Percentiles rank a stretch among this genome's conserved stretches.
Evolutionary conservation across 2,329 filamentous ascomycete species (phyloP).

Genomic region (Xylariaceae sp.): DNA sequence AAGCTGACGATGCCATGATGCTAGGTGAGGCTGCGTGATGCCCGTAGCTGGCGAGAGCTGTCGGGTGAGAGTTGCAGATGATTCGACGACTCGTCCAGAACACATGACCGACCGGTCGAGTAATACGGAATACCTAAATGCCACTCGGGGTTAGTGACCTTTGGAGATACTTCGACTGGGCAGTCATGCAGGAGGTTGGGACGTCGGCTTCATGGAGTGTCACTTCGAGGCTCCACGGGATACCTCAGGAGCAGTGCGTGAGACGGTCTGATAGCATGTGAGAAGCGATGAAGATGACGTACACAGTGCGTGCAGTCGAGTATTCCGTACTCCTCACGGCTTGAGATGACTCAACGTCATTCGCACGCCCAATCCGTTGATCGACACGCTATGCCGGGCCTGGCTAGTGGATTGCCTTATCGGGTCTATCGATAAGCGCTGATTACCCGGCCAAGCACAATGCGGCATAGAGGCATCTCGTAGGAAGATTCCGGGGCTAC

Average conservation of each 20-base stretch:
- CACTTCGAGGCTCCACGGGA: neutral
- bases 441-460: neutral
- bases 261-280: neutral
- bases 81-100: neutral
- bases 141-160: too few relatives aligned
- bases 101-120: slow-evolving; percentile 10
- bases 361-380: neutral
- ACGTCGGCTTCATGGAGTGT: neutral
- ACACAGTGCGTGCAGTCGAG: neutral
- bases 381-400: slow-evolving; percentile 1
- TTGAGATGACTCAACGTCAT: slow-evolving; percentile 9
- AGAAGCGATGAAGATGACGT: neutral
- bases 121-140: neutral
- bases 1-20: neutral
- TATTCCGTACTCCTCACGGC: neutral
- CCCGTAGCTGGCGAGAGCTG: slow-evolving; percentile 5
- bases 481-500: neutral
- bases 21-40: slow-evolving; percentile 9
- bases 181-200: neutral
- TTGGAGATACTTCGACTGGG: neutral
- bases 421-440: slow-evolving; percentile 13
- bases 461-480: neutral
- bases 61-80: slow-evolving; percentile 2
- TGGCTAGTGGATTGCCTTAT: neutral
- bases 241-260: neutral